Base-by-base conservation (phyloP, 805 yeast genomes). In the Lipomyces yamanashiensis region DNA sequence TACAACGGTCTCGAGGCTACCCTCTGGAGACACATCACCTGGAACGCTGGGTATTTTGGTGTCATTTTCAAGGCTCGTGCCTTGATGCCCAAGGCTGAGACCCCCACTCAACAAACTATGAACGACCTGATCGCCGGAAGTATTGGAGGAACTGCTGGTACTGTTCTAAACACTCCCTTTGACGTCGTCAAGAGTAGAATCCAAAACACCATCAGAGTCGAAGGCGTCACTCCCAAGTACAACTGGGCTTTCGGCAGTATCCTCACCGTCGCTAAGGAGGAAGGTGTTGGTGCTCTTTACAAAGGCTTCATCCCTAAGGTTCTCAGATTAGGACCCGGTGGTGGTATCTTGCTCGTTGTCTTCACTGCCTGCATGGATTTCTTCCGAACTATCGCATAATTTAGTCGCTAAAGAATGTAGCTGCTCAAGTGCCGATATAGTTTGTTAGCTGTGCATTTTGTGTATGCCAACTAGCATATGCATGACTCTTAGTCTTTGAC, bases 21-120 rank as follows among this genome's bases (percentile, higher is more conserved):
- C 9, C 78, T 95, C 74, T 95, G 97, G 96, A 89, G 99, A 84
- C 98, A 95, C 76, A 85, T 90, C 64, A 80, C 85, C 64, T 95
- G 99, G 99, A 95, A 95, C 79, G 97, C 97, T 52, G 98, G 98
- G 64, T 95, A 95, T 80, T 95, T 95, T 76, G 99, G 99, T 68
- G 85, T 89, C 71, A 95, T 95, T 72, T 89, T 86, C 85, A 96
- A 91, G 80, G 87, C 91, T 61, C 85, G 96, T 77, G 72, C 80
- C 7, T 70, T 90, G 67, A 81, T 95, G 79, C 98, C 98, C 71
- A 80, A 83, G 76, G 90, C 97, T 50, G 82, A 85, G 66, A 83
- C 81, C 62, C 79, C 87, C 41, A 78, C 88, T 50, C 89, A 89
- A 74, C 87, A 91, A 80, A 90, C 96, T 54, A 77, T 87, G 65